phyloP scores from a whole-genome alignment of 768 basidiomycete species.

The Kwoniella europaea region DNA sequence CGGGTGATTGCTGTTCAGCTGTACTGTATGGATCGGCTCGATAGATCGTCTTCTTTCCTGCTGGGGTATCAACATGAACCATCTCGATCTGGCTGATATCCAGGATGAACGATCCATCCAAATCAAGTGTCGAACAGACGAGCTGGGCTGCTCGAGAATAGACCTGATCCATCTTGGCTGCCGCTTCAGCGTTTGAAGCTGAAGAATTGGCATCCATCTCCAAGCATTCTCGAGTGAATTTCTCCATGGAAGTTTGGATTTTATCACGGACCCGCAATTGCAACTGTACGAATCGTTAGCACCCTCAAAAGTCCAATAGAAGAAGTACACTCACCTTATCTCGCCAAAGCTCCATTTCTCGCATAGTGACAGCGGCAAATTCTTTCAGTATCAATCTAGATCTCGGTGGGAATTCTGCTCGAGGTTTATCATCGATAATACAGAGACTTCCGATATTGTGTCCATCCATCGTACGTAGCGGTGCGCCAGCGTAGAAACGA shows the following conservation, averaged over 20 bases:
- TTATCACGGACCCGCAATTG: conserved; percentile 87
- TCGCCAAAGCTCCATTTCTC: conserved; percentile 93
- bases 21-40: conserved; percentile 56
- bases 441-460: conserved; percentile 84
- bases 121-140: conserved; percentile 85
- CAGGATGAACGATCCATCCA: conserved; percentile 89
- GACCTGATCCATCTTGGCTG: conserved; percentile 77
- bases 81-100: conserved; percentile 91
- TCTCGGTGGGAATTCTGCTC: conserved; percentile 82
- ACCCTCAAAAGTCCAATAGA: background rate
- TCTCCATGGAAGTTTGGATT: conserved; percentile 96
- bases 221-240: conserved; percentile 90
- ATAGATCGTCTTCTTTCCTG: conserved; percentile 55
- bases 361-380: conserved; percentile 90
- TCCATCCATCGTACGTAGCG: conserved; percentile 84
- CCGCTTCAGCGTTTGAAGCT: conserved; percentile 56
- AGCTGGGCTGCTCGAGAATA: conserved; percentile 89
- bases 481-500: conserved; percentile 90
- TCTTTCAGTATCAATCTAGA: conserved; percentile 92
- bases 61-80: conserved; percentile 66
- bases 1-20: conserved; percentile 29
- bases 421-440: conserved; percentile 80
- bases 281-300: conserved; percentile 63
- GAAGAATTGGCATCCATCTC: conserved; percentile 76
- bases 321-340: conserved; percentile 70